These are phyloP conservation scores for Heteromeles arbutifolia DNA, from an alignment of 306 rosid species.

Conservation along the genomic window DNA sequence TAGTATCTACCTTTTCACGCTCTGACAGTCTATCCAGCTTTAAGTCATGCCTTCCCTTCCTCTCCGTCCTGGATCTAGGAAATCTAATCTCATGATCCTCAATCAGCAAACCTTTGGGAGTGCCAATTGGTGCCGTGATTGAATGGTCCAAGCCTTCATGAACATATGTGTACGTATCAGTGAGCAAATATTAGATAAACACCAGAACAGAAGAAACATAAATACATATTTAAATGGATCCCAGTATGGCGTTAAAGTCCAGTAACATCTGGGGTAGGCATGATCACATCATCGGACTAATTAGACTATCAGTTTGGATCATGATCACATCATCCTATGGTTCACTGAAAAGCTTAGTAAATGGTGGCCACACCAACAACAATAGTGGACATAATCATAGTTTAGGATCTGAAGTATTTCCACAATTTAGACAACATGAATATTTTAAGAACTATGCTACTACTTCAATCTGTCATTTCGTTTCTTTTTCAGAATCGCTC, in stretches of 20 bases:
- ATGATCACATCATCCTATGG: background rate
- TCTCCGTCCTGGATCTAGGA: slow-evolving; percentile 67
- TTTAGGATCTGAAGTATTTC: background rate
- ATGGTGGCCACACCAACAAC: background rate
- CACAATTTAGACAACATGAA: background rate
- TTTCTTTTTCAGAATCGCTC: background rate
- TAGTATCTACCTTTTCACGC: slow-evolving; percentile 53
- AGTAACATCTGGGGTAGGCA: background rate
- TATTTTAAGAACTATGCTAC: background rate
- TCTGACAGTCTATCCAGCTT: slow-evolving; percentile 66
- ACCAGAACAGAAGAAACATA: slow-evolving; percentile 15
- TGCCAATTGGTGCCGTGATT: slow-evolving; percentile 38
- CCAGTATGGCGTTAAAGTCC: background rate
- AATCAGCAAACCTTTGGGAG: slow-evolving; percentile 31
- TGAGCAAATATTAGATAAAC: slow-evolving; percentile 3
- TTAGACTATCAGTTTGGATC: background rate
- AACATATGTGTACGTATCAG: slow-evolving; percentile 30
- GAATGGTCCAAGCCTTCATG: slow-evolving; percentile 50
- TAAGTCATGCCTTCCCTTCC: slow-evolving; percentile 49
- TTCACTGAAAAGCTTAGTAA: background rate
- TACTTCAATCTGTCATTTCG: background rate
- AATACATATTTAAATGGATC: background rate
- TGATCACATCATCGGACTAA: background rate
- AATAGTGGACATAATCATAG: background rate
- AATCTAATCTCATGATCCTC: slow-evolving; percentile 33